These are phyloP conservation scores for Theileria parva DNA, from an alignment of 169 alveolate genomes.

Conservation along the genomic window DNA sequence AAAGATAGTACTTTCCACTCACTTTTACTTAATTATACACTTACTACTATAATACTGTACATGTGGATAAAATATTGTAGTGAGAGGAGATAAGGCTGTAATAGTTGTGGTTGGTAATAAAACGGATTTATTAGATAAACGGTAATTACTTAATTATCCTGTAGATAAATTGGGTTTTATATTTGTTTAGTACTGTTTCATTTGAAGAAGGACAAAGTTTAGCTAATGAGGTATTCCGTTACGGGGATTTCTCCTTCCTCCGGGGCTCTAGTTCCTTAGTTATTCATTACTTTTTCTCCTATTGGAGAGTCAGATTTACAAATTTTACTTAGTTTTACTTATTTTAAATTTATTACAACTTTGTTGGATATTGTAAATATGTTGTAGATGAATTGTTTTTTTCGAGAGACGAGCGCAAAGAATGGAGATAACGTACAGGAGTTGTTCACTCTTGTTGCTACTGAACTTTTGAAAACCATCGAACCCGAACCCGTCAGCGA, in stretches of 20 bases:
- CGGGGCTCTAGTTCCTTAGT: background rate
- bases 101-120: conserved; percentile 96
- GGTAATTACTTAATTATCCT: conserved; percentile 57
- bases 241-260: background rate
- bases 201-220: conserved; percentile 91
- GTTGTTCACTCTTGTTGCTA: conserved; percentile 51
- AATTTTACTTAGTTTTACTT: too few relatives aligned
- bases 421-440: conserved; percentile 90
- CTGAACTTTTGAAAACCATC: conserved; percentile 52
- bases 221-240: conserved; percentile 68
- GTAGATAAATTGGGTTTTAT: background rate
- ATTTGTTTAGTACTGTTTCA: conserved; percentile 72
- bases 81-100: conserved; percentile 94
- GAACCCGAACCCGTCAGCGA: conserved; percentile 65
- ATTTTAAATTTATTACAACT: too few relatives aligned
- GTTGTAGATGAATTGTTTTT: conserved; percentile 83
- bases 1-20: conserved; percentile 58
- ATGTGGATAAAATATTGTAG: conserved; percentile 51
- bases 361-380: background rate
- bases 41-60: too few relatives aligned
- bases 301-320: too few relatives aligned
- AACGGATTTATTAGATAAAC: conserved; percentile 92
- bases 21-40: background rate
- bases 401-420: conserved; percentile 96
- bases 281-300: background rate